Base-by-base conservation (phyloP, 345 rosid genomes). In the Euclidium syriacum region DNA sequence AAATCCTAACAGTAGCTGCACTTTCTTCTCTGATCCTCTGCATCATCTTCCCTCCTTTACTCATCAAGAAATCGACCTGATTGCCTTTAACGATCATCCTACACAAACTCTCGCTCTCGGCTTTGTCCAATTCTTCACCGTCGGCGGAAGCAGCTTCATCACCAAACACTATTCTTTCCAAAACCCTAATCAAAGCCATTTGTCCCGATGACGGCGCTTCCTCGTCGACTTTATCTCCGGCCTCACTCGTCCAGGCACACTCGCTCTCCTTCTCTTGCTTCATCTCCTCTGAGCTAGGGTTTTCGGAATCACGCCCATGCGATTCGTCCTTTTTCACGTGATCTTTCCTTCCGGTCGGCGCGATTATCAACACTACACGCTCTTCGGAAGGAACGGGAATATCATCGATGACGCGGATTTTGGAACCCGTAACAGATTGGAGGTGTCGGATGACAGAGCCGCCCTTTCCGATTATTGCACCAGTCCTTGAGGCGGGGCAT, bases 21-120 rank as follows among this genome's bases (percentile, higher is more conserved):
- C 78, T 80, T 33, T 85, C 91, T 5, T 64, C 80, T 62, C 77
- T 71, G 34, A 83, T 67, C 73, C 53, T 85, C 77, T 88, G 85
- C 53, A 87, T 38, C 20, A 73, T 75, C 58, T 58, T 65, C 55
- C 80, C 81, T 14, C 85, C 85, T 63, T 66, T 62, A 64, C 81
- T 78, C 55, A 75, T 59, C 40, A 71, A 58, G 54, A 59, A 62
- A 34, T 70, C 85, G 5, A 69, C 81, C 68, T 78, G 87, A 66
- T 68, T 68, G 27, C 73, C 43, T 42, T 76, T 78, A 15, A 79
- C 77, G n/a, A 88, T 58, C 67, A 88, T 73, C 75, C 81, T 76
- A 70, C 85, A 83, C 17, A 64, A 72, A 60, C 82, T 76, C 20
- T 71, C 75, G 15, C 70, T 64, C 42, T 71, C 83, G 17, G 70